Evolutionary conservation across 2,329 filamentous ascomycete genomes (phyloP).

Genomic region (Teratosphaeria gauchensis): DNA sequence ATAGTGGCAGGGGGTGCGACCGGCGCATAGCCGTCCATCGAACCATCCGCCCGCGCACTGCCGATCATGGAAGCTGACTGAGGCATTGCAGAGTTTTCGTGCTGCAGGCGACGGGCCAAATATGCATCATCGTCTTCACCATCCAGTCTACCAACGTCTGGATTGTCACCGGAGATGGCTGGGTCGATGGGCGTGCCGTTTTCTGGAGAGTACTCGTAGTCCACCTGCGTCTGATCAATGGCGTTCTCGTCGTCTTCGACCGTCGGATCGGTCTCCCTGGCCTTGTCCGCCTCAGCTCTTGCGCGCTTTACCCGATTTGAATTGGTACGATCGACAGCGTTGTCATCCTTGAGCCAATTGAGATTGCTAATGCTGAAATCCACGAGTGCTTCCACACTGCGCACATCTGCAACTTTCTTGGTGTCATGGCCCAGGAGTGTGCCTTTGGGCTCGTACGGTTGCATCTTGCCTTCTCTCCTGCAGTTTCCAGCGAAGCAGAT

Average conservation of each 20-base stretch:
- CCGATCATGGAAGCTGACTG: slow-evolving; percentile 21
- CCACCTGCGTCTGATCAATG: slow-evolving; percentile 26
- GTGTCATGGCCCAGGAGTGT: slow-evolving; percentile 89
- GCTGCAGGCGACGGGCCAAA: slow-evolving; percentile 20
- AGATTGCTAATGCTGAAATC: slow-evolving; percentile 87
- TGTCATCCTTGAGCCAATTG: slow-evolving; percentile 60
- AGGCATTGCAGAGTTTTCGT: slow-evolving; percentile 21
- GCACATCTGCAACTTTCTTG: slow-evolving; percentile 75
- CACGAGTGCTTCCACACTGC: slow-evolving; percentile 81
- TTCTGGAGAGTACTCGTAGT: slow-evolving; percentile 34
- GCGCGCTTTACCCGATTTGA: slow-evolving; percentile 31
- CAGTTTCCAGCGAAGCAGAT: slow-evolving; percentile 84
- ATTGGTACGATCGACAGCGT: slow-evolving; percentile 27
- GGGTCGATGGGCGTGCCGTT: slow-evolving; percentile 26
- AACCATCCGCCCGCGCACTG: slow-evolving; percentile 11
- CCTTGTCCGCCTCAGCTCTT: slow-evolving; percentile 44
- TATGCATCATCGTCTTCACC: slow-evolving; percentile 19
- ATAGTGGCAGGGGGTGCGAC: slow-evolving; percentile 20
- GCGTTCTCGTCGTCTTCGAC: slow-evolving; percentile 34
- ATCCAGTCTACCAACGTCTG: slow-evolving; percentile 2
- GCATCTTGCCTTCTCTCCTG: slow-evolving; percentile 56
- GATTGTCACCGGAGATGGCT: slow-evolving; percentile 11
- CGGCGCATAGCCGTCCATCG: slow-evolving; percentile 24
- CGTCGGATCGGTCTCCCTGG: slow-evolving; percentile 38
- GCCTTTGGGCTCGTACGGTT: slow-evolving; percentile 75